These are phyloP conservation scores for Carex parvula DNA, from an alignment of 176 grass and related monocot species.

Conservation along the genomic window DNA sequence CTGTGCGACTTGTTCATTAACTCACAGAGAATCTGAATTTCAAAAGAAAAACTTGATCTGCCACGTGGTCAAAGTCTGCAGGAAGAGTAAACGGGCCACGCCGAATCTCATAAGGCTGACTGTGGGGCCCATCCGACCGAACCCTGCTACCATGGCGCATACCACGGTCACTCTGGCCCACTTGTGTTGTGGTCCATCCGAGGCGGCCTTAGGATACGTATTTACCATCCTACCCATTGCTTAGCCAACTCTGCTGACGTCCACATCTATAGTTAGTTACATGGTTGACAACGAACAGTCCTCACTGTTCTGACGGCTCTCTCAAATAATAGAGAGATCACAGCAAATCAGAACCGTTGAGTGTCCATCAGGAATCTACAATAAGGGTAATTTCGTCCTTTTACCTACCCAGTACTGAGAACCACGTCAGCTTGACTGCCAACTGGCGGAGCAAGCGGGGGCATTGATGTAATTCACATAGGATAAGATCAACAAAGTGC, in stretches of 20 bases:
- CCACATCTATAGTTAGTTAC: background rate
- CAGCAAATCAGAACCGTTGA: background rate
- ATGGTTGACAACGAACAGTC: conserved; percentile 12
- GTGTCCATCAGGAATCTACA: background rate
- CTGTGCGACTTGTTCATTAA: background rate
- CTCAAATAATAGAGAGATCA: background rate
- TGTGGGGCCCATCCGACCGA: background rate
- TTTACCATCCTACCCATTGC: conserved; percentile 4
- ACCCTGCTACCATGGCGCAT: conserved; percentile 5
- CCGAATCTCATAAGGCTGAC: conserved; percentile 19
- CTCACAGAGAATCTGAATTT: background rate
- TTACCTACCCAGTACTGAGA: background rate
- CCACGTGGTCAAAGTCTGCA: background rate
- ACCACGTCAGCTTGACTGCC: background rate
- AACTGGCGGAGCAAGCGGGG: conserved; percentile 9
- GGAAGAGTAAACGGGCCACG: background rate
- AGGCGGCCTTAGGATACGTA: background rate
- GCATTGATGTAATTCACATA: background rate
- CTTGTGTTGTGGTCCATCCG: background rate
- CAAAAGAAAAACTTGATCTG: background rate
- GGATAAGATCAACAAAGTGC: conserved; percentile 27
- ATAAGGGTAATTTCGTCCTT: background rate
- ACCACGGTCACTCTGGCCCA: background rate
- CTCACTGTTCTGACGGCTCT: conserved; percentile 5
- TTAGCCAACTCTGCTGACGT: background rate